Percentiles rank a stretch among this genome's conserved stretches.
phyloP scores from a whole-genome alignment of 2,329 filamentous ascomycete species.

The Talaromyces sp. region DNA sequence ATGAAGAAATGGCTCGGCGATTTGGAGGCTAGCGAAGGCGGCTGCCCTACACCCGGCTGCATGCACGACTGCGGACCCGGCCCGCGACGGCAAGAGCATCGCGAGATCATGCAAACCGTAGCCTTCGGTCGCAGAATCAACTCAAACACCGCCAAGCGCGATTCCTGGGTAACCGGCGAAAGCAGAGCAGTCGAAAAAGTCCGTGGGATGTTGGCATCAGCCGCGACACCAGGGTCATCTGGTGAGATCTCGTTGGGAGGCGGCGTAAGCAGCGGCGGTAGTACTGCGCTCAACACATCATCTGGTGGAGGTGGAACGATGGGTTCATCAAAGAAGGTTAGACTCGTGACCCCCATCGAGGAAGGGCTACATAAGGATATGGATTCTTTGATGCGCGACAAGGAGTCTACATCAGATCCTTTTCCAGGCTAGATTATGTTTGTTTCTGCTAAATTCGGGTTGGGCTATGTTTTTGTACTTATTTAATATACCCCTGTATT shows the following conservation, averaged over 20 bases:
- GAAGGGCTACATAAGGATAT: conserved; percentile 31
- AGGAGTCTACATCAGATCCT: conserved; percentile 20
- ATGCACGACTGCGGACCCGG: conserved; percentile 57
- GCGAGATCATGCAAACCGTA: conserved; percentile 28
- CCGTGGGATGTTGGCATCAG: conserved; percentile 40
- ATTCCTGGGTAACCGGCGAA: conserved; percentile 43
- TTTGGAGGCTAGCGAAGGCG: conserved; percentile 48
- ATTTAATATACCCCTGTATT: conserved; percentile 19
- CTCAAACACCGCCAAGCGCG: conserved; percentile 40
- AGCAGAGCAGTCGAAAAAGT: conserved; percentile 47
- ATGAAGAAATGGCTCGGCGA: conserved; percentile 55
- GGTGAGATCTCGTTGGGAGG: conserved; percentile 22
- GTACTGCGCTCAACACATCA: conserved; percentile 23
- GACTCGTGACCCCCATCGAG: conserved; percentile 44
- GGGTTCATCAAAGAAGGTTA: conserved; percentile 44
- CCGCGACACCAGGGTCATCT: conserved; percentile 20
- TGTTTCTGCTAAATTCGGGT: neutral
- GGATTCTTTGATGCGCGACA: conserved; percentile 22
- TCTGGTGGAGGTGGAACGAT: conserved; percentile 29
- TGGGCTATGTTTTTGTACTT: conserved; percentile 12
- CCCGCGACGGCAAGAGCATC: conserved; percentile 41
- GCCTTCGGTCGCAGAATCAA: conserved; percentile 30
- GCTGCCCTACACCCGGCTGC: conserved; percentile 58
- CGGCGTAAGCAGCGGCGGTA: conserved; percentile 22
- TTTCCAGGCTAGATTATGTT: conserved; percentile 12